Conservation (phyloP, 1,139 yeast species). For the Arxiozyma bovina region DNA sequence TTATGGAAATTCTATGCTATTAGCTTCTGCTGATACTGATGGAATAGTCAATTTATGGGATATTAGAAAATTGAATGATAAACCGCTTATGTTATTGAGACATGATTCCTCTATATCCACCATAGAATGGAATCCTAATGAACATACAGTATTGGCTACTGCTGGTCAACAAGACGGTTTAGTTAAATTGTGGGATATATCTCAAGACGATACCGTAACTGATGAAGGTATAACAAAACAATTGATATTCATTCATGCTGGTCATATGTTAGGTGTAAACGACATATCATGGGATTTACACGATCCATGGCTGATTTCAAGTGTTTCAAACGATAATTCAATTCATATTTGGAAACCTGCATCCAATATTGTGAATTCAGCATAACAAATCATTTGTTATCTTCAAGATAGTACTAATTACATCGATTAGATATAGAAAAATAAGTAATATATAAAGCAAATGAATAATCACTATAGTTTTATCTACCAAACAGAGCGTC, state of each 20-base stretch:
- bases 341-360: slow-evolving; percentile 78
- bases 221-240: slow-evolving; percentile 18
- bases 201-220: slow-evolving; percentile 13
- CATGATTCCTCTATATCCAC: slow-evolving; percentile 61
- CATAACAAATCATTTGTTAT: neutral
- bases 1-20: slow-evolving; percentile 42
- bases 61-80: slow-evolving; percentile 39
- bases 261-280: slow-evolving; percentile 81
- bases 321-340: slow-evolving; percentile 84
- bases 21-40: slow-evolving; percentile 64
- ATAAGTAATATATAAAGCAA: neutral
- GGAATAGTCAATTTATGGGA: slow-evolving; percentile 65
- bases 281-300: slow-evolving; percentile 83
- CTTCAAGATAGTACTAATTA: neutral
- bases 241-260: slow-evolving; percentile 69
- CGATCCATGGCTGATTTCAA: slow-evolving; percentile 69
- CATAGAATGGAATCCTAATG: slow-evolving; percentile 69
- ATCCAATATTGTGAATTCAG: slow-evolving; percentile 20
- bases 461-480: neutral
- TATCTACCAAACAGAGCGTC: too few relatives aligned
- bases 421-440: neutral
- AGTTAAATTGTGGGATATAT: slow-evolving; percentile 63
- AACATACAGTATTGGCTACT: slow-evolving; percentile 54
- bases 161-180: slow-evolving; percentile 60
- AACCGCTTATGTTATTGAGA: slow-evolving; percentile 28